Evolutionary conservation across 495 filamentous ascomycete species (phyloP), one percentile per base, ranked within the genome.

Genomic region (Chaetomidium leptoderma): DNA sequence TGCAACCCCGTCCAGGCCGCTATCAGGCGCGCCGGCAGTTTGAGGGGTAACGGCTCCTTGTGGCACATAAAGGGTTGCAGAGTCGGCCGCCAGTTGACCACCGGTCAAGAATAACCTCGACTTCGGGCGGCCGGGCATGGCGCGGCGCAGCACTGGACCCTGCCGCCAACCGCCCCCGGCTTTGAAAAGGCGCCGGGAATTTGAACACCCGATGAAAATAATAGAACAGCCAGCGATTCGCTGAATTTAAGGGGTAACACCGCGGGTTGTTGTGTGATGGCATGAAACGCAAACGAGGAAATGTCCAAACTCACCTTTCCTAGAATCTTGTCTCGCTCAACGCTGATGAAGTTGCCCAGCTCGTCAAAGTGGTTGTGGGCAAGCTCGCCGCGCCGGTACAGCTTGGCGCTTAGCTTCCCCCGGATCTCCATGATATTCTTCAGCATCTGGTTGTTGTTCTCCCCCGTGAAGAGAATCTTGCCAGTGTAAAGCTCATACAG

Each of bases 391-490:
- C 86, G 86, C 44, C 87, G 88, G 51, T 96, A 84, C 48, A 96
- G 75, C 74, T 95, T 96, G 37, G 85, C 83, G 56, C 86, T 90
- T 66, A 96, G 87, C 71, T 92, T 95, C 71, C 95, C 93, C 39
- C 95, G 86, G 63, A 91, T 92, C 67, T 97, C 95, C 86, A 96
- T 93, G 64, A 98, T 93, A 14, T 88, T 86, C 54, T 87, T 86
- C 14, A 98, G 81, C 93, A 97, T 97, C 70, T 95, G 90, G 68
- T 98, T 97, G 77, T 98, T 98, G 75, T 89, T 91, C 54, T 88
- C 85, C 44, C 95, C 93, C 2, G 87, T 90, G 74, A 98, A 98
- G 40, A 98, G 79, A 58, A 98, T 97, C 72, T 96, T 96, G 57
- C 95, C 92, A 0, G 95, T 97, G 77, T 92, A 97, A 29, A 98